These are phyloP conservation scores for Jamesozyma spencerorum DNA, from an alignment of 805 yeast species.

Conservation along the genomic window DNA sequence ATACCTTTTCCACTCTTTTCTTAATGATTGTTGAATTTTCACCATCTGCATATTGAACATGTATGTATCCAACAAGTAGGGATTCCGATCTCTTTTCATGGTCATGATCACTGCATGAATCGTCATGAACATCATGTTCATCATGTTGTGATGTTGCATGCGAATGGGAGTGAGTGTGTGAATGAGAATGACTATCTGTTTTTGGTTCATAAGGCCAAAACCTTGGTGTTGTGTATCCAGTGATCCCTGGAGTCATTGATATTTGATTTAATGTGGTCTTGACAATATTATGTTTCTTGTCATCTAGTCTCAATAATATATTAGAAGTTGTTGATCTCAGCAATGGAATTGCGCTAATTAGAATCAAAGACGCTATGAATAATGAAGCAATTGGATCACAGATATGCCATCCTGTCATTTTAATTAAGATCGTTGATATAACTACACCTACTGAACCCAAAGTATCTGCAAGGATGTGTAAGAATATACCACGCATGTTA, in stretches of 20 bases:
- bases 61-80: constrained; percentile 62
- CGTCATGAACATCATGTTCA: constrained; percentile 3
- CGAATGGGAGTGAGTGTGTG: constrained; percentile 13
- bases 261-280: constrained; percentile 61
- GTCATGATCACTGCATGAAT: constrained; percentile 13
- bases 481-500: constrained; percentile 88
- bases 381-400: constrained; percentile 92
- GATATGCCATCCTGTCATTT: constrained; percentile 54
- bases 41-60: constrained; percentile 60
- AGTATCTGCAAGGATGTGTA: constrained; percentile 92
- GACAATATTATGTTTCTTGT: constrained; percentile 50
- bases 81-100: constrained; percentile 26
- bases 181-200: constrained; percentile 23
- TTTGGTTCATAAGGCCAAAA: constrained; percentile 64
- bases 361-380: constrained; percentile 71
- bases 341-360: constrained; percentile 75
- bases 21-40: constrained; percentile 55
- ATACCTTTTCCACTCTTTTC: constrained; percentile 48
- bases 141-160: constrained; percentile 4
- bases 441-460: constrained; percentile 96
- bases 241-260: constrained; percentile 64
- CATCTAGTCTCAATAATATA: constrained; percentile 52
- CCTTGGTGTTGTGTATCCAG: constrained; percentile 79
- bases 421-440: constrained; percentile 73
- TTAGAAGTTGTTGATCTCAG: constrained; percentile 71